Base-by-base conservation (phyloP, 441 rosid genomes). In the Manihot esculenta region DNA sequence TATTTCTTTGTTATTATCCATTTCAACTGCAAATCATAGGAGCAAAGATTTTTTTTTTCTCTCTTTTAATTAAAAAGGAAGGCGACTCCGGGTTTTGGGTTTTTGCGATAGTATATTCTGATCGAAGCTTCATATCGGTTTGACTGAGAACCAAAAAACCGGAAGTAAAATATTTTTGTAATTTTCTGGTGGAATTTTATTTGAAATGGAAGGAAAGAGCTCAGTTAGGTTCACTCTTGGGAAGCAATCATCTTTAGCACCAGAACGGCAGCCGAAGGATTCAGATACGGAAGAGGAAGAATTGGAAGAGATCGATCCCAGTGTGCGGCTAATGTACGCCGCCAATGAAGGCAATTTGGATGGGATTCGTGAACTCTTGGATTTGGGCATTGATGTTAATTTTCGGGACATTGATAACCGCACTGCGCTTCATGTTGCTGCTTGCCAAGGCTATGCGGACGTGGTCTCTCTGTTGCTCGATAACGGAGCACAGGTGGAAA, bases 381-480 rank as follows among this genome's bases (percentile, higher is more conserved):
- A 86, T 76, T 87, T 89, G 0, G 97, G 89, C 4, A 72, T 87
- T 60, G 87, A 92, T 73, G 85, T 84, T 70, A 92, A 94, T 78
- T 90, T 83, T 69, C 83, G 93, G 13, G 94, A 94, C 58, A 88
- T 87, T 72, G 99, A 94, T 80, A 75, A 72, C 73, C 87, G 97
- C 69, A 90, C 97, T n/a, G 97, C 97, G 33, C 88, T 94, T 60
- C 99, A 92, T 77, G 80, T 92, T 59, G 99, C 97, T 41, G 85
- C 99, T 35, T 94, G 99, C 79, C 97, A 92, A 61, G 96, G 96
- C 0, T 77, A 72, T 23, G 66, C 81, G 10, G 92, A 90, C 20
- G 91, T 87, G 2, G 92, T 85, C 26, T 77, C 79, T 47, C 73
- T 92, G 72, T 84, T 90, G 78, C 84, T 92, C 14, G 76, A 87